A percentile compares a stretch with the other conserved stretches of the same genome.
Conservation (phyloP, 2,329 filamentous ascomycete genomes). For the Lithohypha guttulata region DNA sequence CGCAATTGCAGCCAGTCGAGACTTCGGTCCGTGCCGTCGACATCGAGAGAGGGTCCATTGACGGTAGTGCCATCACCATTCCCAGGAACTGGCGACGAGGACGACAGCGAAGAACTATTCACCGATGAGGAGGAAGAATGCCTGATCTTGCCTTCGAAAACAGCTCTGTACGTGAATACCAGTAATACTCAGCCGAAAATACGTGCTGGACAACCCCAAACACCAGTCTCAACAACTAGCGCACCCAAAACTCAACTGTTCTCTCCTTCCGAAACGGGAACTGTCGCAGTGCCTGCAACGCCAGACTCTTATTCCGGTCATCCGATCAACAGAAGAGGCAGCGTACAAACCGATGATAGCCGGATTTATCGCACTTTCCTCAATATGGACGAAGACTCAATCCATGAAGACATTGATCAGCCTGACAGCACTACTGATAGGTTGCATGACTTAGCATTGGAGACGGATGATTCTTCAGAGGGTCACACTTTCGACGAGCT, state of each 20-base stretch:
- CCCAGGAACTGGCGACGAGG: conserved; percentile 6
- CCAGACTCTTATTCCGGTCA: conserved; percentile 20
- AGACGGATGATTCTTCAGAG: conserved; percentile 27
- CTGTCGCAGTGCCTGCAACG: conserved; percentile 16
- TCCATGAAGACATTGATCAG: conserved; percentile 10
- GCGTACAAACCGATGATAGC: conserved; percentile 16
- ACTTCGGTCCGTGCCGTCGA: neutral
- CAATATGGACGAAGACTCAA: conserved; percentile 23
- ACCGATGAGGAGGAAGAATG: conserved; percentile 12
- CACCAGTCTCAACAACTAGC: conserved; percentile 18
- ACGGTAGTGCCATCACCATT: conserved; percentile 17
- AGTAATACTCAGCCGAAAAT: conserved; percentile 9
- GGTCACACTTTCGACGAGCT: conserved; percentile 49
- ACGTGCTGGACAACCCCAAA: conserved; percentile 13
- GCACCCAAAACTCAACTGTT: conserved; percentile 11
- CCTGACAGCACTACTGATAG: conserved; percentile 6
- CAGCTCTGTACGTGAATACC: conserved; percentile 18
- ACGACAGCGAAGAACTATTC: conserved; percentile 13
- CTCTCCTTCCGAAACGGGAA: conserved; percentile 10
- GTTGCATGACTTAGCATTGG: conserved; percentile 9
- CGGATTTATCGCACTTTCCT: conserved; percentile 21
- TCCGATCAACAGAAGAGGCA: conserved; percentile 17
- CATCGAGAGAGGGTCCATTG: conserved; percentile 4
- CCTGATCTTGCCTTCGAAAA: conserved; percentile 6
- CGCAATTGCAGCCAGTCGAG: conserved; percentile 8